Conservation (phyloP, 2,329 filamentous ascomycete species). For the Pyrenophora graminea region DNA sequence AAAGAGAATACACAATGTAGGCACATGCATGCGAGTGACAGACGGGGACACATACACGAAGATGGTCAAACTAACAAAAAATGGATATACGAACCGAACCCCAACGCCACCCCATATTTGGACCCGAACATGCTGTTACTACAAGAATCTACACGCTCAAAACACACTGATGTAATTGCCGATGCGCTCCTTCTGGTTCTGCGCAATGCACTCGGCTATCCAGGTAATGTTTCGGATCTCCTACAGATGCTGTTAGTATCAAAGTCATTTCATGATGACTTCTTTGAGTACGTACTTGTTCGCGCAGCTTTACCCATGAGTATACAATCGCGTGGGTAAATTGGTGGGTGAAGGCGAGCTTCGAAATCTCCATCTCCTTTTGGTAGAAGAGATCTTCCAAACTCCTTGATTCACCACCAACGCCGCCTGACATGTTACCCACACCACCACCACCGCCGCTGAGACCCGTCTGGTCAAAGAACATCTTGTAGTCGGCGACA, state of each 20-base stretch:
- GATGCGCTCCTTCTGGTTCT: constrained; percentile 99
- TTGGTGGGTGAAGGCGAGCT: constrained; percentile 91
- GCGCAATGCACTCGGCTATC: constrained; percentile 99
- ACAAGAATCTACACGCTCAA: constrained; percentile 26
- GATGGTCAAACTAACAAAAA: constrained; percentile 27
- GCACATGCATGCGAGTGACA: background rate
- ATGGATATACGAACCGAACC: constrained; percentile 39
- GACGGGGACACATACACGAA: constrained; percentile 5
- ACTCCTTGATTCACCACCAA: constrained; percentile 81
- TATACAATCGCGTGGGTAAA: constrained; percentile 96
- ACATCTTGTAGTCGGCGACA: constrained; percentile 88
- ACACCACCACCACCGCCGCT: constrained; percentile 74
- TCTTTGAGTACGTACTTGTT: constrained; percentile 71
- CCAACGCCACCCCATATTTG: constrained; percentile 34
- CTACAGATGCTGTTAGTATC: constrained; percentile 53
- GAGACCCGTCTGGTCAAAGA: constrained; percentile 89
- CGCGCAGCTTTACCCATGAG: constrained; percentile 94
- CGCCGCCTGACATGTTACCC: constrained; percentile 82
- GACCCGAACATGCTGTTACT: constrained; percentile 34
- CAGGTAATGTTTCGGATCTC: constrained; percentile 99
- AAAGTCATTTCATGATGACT: background rate
- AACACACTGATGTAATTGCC: constrained; percentile 99
- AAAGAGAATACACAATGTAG: background rate
- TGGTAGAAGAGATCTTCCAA: constrained; percentile 98
- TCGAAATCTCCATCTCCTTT: constrained; percentile 98